Evolutionary conservation across 352 stramenopile species (phyloP).

Genomic region (Blastocystis sp.): DNA sequence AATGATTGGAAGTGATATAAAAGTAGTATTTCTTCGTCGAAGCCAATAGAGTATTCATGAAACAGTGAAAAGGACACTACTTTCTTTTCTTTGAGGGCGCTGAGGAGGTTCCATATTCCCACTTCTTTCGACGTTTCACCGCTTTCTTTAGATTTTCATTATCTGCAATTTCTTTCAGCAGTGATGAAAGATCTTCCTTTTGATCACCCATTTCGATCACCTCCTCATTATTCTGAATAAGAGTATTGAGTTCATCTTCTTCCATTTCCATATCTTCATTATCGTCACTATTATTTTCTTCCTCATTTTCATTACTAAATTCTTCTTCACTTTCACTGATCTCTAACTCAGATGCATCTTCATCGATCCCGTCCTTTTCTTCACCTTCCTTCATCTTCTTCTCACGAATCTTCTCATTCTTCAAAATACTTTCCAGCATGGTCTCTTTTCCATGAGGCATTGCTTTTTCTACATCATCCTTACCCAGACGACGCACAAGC

Average conservation of each 20-base stretch:
- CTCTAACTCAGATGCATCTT: slow-evolving; percentile 48
- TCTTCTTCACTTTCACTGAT: neutral
- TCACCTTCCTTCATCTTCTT: neutral
- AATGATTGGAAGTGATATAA: slow-evolving; percentile 1
- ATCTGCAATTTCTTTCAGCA: neutral
- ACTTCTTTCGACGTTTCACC: neutral
- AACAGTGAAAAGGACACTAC: slow-evolving; percentile 40
- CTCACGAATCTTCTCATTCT: neutral
- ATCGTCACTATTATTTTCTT: too few relatives aligned
- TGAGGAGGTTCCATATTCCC: neutral
- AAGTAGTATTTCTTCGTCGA: neutral
- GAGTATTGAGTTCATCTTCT: slow-evolving; percentile 20
- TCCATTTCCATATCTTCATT: slow-evolving; percentile 1
- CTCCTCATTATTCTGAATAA: neutral
- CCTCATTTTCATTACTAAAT: too few relatives aligned
- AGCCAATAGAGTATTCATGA: slow-evolving; percentile 71
- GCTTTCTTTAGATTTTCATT: slow-evolving; percentile 25
- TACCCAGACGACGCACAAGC: slow-evolving; percentile 65
- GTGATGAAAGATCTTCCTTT: neutral
- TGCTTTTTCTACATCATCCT: neutral
- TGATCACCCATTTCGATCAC: neutral
- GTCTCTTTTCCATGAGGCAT: slow-evolving; percentile 37
- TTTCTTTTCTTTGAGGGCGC: neutral
- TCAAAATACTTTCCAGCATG: slow-evolving; percentile 36
- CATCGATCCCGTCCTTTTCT: neutral